Evolutionary conservation across 306 rosid species (phyloP), one percentile per base, ranked within the genome.

Genomic region (Styphnolobium japonicum): DNA sequence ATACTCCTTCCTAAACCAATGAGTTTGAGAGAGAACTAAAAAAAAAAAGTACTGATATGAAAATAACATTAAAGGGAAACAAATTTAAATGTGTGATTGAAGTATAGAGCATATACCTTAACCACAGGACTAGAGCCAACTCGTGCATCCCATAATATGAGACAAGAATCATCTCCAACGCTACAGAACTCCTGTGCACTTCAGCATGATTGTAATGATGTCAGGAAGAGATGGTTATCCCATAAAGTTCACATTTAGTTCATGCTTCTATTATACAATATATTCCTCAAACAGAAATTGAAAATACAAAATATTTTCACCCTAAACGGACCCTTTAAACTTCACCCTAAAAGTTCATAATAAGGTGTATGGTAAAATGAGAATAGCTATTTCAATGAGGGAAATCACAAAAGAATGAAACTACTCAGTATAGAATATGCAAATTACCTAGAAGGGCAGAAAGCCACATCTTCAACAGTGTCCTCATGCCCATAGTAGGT

Each of bases 171-270:
- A 58, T 96, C 99, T 57, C 99, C 99, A 71, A 96, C 99, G 57
- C 99, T 96, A 84, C 99, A 96, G 83, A 96, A 96, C 84, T 96
- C 99, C 96, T 96, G 98, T 27, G 97, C 89, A 80, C 97, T 93
- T 85, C 90, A 90, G 77, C 73, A 72, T 77, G 76, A 84, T 72
- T 12, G 75, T 39, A 72, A 55, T 51, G 18, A 77, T 43, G 83
- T 90, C 83, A 93, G 87, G 27, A 61, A 70, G 29, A 37, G 33
- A 76, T 42, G 73, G 66, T 52, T 57, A 45, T 10, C 6, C 12
- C 55, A 62, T 53, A 61, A 14, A 61, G 21, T 66, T 23, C 22
- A 16, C 21, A 80, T 49, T 46, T 58, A 78, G 27, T 23, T 34
- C 39, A 29, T 31, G 43, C 22, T 53, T 77, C 66, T 18, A 78